Evolutionary conservation across 768 basidiomycete genomes (phyloP).

Genomic region (Suillus ampliporus): DNA sequence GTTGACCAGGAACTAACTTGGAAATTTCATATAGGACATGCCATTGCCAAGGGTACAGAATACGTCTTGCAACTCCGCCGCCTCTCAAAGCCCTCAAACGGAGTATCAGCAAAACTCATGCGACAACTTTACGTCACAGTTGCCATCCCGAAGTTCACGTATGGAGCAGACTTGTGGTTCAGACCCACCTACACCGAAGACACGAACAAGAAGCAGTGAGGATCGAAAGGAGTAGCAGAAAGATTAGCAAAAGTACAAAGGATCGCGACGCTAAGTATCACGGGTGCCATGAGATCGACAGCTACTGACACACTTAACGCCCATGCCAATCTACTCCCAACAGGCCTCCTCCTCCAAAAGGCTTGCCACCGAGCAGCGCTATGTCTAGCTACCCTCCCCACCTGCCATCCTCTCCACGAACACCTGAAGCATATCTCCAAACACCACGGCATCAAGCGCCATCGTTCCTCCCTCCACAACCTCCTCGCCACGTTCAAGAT

Average conservation of each 20-base stretch:
- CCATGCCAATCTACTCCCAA: constrained; percentile 14
- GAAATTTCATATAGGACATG: neutral
- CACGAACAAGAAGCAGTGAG: too few species aligned
- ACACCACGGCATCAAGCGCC: neutral
- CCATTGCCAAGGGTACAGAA: neutral
- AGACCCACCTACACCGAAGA: constrained; percentile 2
- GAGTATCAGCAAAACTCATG: constrained; percentile 4
- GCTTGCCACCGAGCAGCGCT: constrained; percentile 4
- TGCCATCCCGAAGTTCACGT: constrained; percentile 28
- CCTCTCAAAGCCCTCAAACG: too few species aligned
- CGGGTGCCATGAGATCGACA: constrained; percentile 13
- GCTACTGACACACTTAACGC: constrained; percentile 19
- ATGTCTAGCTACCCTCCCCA: constrained; percentile 18
- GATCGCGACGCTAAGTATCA: constrained; percentile 6
- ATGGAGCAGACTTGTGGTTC: constrained; percentile 28
- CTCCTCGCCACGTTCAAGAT: constrained; percentile 13
- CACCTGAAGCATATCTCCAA: neutral
- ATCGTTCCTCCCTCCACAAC: constrained; percentile 21
- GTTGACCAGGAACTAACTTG: constrained; percentile 10
- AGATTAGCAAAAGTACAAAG: constrained; percentile 23
- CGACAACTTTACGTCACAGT: constrained; percentile 21
- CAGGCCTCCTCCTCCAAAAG: constrained; percentile 8
- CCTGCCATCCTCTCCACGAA: constrained; percentile 11
- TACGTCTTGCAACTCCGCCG: neutral
- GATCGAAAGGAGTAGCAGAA: neutral